A percentile compares a stretch with the other conserved stretches of the same genome.
Evolutionary conservation across 2,329 filamentous ascomycete genomes (phyloP).

Genomic region (Diaporthe vaccinii): DNA sequence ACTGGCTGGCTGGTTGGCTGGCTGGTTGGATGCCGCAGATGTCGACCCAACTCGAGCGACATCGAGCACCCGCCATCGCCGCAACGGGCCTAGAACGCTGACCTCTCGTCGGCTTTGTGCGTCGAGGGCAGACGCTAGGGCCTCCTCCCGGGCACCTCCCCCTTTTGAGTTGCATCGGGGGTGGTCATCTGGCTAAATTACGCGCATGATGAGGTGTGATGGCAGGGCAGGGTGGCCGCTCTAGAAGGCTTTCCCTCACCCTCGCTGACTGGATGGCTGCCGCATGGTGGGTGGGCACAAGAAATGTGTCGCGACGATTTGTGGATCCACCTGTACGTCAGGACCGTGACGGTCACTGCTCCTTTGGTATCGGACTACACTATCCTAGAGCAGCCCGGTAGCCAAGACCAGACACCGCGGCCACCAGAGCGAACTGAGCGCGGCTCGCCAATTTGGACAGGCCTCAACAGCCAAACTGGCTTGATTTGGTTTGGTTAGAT

Average conservation of each 20-base stretch:
- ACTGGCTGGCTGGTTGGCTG: neutral
- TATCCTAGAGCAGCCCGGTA: neutral
- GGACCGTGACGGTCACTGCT: conserved; percentile 17
- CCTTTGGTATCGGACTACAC: neutral
- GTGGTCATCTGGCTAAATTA: conserved; percentile 31
- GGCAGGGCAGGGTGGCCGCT: conserved; percentile 17
- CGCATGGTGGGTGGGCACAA: conserved; percentile 16
- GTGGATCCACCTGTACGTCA: conserved; percentile 26
- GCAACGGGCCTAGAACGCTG: conserved; percentile 24
- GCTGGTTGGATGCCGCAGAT: neutral
- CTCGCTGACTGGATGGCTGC: conserved; percentile 5
- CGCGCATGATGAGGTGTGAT: conserved; percentile 32
- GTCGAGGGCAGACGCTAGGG: conserved; percentile 21
- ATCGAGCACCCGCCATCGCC: conserved; percentile 5
- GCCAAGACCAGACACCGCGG: neutral
- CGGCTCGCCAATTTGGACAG: neutral
- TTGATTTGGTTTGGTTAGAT: conserved; percentile 12
- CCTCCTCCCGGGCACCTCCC: conserved; percentile 18
- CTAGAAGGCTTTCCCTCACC: conserved; percentile 1
- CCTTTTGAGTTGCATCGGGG: conserved; percentile 25
- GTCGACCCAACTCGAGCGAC: conserved; percentile 2
- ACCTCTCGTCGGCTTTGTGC: conserved; percentile 23
- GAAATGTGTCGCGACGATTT: conserved; percentile 19
- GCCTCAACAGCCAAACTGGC: neutral
- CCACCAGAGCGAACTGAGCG: conserved; percentile 8